Evolutionary conservation across 352 stramenopile species (phyloP), one percentile per base, ranked within the genome.

Genomic region (Globisporangium heterothallicum): DNA sequence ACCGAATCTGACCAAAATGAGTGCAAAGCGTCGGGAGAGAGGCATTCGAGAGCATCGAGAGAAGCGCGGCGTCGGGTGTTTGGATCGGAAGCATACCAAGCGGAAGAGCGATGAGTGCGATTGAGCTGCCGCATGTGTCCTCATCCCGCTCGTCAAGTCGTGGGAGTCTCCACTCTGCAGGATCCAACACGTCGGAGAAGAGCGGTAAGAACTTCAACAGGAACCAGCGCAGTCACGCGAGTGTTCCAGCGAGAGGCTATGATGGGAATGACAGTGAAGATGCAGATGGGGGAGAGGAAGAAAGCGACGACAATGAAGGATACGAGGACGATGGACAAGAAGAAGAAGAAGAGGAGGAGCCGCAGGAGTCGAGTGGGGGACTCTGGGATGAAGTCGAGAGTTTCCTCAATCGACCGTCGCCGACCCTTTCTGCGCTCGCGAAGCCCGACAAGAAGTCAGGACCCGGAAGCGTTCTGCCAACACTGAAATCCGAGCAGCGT

Each of bases 351-450:
- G 66, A 70, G 6, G 62, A 73, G 19, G 65, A 85, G 29, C 69
- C 72, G 8, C 71, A 84, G 47, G 73, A 84, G 36, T 52, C 55
- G 12, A 80, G 54, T 14, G 56, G 57, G 8, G 72, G 64, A 13
- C 53, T 91, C 3, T 92, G 80, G 74, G 70, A 82, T 7, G 72
- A 92, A 49, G 76, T 92, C 42, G 78, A 92, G 59, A 70, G 59
- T 25, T 92, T 92, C 46, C 63, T 88, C 27, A 92, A 73, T 59
- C 78, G 79, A 26, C 80, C 78, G 9, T 81, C 77, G 14, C 80
- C 80, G 3, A 86, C 64, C 49, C 61, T 87, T 1, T 68, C 65
- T 8, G 63, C 42, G 13, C 38, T 85, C 7, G 66, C 64, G 1
- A 84, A 84, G 40, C 19, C 58, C 7, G 38, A 56, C 34, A 68